Evolutionary conservation across 2,329 filamentous ascomycete genomes (phyloP), one percentile per base, ranked within the genome.

Genomic region (Purpureocillium takamizusanense): DNA sequence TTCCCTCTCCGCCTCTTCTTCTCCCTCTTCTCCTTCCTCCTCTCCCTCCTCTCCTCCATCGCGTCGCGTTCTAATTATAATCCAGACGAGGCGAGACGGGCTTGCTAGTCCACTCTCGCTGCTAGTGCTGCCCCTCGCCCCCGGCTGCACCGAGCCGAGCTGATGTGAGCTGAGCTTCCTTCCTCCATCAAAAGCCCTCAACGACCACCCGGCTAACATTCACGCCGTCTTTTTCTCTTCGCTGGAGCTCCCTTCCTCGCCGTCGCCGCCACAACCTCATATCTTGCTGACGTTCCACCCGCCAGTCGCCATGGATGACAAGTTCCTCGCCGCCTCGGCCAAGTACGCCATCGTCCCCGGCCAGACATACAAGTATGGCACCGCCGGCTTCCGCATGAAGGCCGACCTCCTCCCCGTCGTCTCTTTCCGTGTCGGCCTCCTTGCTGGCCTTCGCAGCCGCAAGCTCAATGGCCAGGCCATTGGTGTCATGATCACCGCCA

Each of bases 401-500:
- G 76, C 78, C 25, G 82, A 88, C 53, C 76, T 94, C 40, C 83
- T 97, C 53, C 86, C 94, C 57, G 92, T 87, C 28, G 87, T 98
- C 46, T 78, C 94, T 51, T 95, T 90, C 65, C 83, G 89, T 34
- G 89, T 95, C 48, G 92, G 90, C 37, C 76, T 98, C 44, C 78
- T 95, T 41, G 86, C 92, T 25, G 80, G 85, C 40, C 75, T 97
- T 37, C 83, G 92, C 46, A 95, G 88, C 48, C 85, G 87, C 59
- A 94, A 92, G 65, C 78, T 94, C 51, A 82, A 83, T 59, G 83
- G 88, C 47, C 86, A 94, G 68, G 83, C 86, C 52, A 94, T 98
- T 55, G 92, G 92, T 55, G 83, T 98, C 50, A 95, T 95, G 88
- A 85, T 95, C 61, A 95, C 88, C 31, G 88, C 88, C 45, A 94